phyloP scores from a whole-genome alignment of 2,329 filamentous ascomycete species.

The Paecilomyces sp. region DNA sequence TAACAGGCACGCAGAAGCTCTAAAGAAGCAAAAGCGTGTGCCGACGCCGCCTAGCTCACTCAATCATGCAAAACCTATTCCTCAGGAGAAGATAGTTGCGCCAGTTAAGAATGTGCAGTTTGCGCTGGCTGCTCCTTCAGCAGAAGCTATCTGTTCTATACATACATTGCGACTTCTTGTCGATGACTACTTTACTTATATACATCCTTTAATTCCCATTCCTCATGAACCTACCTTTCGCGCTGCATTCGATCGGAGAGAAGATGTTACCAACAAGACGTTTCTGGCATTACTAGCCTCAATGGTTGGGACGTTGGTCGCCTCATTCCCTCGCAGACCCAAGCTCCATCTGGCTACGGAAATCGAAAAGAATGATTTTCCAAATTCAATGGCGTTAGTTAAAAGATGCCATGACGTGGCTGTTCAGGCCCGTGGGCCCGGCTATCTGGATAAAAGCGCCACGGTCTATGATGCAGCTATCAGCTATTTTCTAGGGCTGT shows the following conservation, averaged over 20 bases:
- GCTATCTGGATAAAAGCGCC: slow-evolving; percentile 35
- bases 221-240: slow-evolving; percentile 42
- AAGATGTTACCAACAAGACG: slow-evolving; percentile 34
- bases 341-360: slow-evolving; percentile 33
- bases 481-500: slow-evolving; percentile 38
- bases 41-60: slow-evolving; percentile 26
- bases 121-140: slow-evolving; percentile 42
- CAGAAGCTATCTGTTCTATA: slow-evolving; percentile 39
- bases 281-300: slow-evolving; percentile 39
- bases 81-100: slow-evolving; percentile 12
- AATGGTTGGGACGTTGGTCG: slow-evolving; percentile 39
- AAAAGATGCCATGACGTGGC: slow-evolving; percentile 37
- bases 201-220: slow-evolving; percentile 40
- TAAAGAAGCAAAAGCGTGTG: slow-evolving; percentile 54
- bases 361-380: slow-evolving; percentile 29
- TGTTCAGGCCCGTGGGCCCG: slow-evolving; percentile 36
- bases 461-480: slow-evolving; percentile 39
- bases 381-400: slow-evolving; percentile 37
- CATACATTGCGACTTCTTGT: slow-evolving; percentile 33
- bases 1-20: slow-evolving; percentile 59
- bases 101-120: slow-evolving; percentile 5
- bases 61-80: slow-evolving; percentile 33
- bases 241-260: slow-evolving; percentile 33
- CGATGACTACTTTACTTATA: slow-evolving; percentile 43
- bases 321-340: slow-evolving; percentile 39